These are phyloP conservation scores for Entonaema liquescens DNA, from an alignment of 495 filamentous ascomycete genomes.

Conservation along the genomic window DNA sequence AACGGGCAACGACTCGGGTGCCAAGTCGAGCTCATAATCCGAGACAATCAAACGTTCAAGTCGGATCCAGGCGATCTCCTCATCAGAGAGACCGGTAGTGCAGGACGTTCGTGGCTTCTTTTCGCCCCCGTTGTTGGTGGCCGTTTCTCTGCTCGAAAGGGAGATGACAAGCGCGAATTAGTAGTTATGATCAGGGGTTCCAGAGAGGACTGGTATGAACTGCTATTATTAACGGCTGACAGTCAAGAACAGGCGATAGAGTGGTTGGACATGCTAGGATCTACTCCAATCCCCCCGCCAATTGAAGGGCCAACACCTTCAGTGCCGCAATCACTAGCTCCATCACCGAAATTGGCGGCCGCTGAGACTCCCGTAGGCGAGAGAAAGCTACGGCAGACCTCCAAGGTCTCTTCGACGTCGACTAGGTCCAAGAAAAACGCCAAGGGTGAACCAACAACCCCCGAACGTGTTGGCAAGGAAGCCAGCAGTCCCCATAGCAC, in stretches of 20 bases:
- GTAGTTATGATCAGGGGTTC: constrained; percentile 85
- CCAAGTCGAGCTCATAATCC: constrained; percentile 84
- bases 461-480: constrained; percentile 38
- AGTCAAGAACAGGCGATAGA: constrained; percentile 79
- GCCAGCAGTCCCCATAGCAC: constrained; percentile 33
- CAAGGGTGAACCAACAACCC: constrained; percentile 40
- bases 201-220: constrained; percentile 79
- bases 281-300: constrained; percentile 76
- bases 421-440: constrained; percentile 13
- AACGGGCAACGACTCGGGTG: constrained; percentile 89
- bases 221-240: constrained; percentile 73
- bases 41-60: constrained; percentile 71
- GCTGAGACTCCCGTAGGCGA: constrained; percentile 82
- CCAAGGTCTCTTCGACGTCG: constrained; percentile 34
- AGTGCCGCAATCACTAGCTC: constrained; percentile 40
- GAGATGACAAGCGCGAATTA: constrained; percentile 73
- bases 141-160: constrained; percentile 80
- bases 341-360: constrained; percentile 62
- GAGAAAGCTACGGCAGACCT: constrained; percentile 49
- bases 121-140: constrained; percentile 80
- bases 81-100: constrained; percentile 83
- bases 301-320: constrained; percentile 39
- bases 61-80: constrained; percentile 79
- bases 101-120: constrained; percentile 79
- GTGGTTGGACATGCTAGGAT: constrained; percentile 87